Base-by-base conservation (phyloP, 192 early-diverging fungal genomes). In the Coemansia sp. region DNA sequence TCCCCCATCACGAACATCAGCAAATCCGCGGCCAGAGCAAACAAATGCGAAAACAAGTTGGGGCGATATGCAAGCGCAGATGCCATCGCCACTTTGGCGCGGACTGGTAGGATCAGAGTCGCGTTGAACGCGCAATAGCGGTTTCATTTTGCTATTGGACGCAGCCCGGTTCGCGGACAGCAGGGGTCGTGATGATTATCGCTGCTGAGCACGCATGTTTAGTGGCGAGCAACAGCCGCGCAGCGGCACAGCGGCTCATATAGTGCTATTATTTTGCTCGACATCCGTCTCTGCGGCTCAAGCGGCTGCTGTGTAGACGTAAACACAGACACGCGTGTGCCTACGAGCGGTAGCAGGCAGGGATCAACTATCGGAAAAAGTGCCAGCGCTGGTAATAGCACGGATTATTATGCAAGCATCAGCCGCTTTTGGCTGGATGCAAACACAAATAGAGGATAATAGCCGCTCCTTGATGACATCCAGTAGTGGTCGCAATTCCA, bases 321-420 rank as follows among this genome's bases (percentile, higher is more conserved):
- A 15, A n/a, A n/a, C n/a, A n/a, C n/a, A n/a, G n/a, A n/a, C n/a
- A n/a, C n/a, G n/a, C 37, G 37, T 7, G 37, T 38, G 37, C 37
- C 6, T 54, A 36, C 15, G 31, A 31, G 53, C 29, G 53, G 32
- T 56, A 20, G n/a, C 14, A 25, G 29, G 25, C 49, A 31, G 49
- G 53, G n/a, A n/a, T n/a, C n/a, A n/a, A n/a, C 31, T 17, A 17
- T 29, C 20, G 47, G 25, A n/a, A 51, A 51, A 22, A 19, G 31
- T 10, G 31, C 31, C 14, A 32, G 53, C n/a, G 29, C 53, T 56
- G 29, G n/a, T n/a, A n/a, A 35, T 35, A 35, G 31, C 53, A 10
- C 53, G 53, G 53, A 35, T 56, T 56, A 56, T 56, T 56, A 35
- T 56, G 53, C 53, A 56, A 35, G 53, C 53, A 27, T 35, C 7